A percentile compares a stretch with the other conserved stretches of the same genome.
These are phyloP conservation scores for Madurella fahalii DNA, from an alignment of 2,329 filamentous ascomycete genomes.

Conservation along the genomic window DNA sequence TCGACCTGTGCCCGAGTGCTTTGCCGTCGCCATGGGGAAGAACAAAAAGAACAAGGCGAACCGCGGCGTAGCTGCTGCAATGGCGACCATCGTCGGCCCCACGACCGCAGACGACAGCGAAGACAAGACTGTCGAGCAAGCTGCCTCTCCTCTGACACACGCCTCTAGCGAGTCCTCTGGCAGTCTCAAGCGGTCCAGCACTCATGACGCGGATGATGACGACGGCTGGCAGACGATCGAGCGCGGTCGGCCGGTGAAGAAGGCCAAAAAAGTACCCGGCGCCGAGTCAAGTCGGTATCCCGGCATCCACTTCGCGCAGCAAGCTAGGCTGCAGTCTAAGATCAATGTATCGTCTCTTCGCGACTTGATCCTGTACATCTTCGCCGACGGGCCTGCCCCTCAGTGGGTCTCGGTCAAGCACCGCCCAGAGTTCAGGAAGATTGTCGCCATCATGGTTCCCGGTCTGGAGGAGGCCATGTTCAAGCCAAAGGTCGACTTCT, in stretches of 20 bases:
- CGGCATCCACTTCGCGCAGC: constrained; percentile 53
- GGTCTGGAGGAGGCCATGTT: constrained; percentile 91
- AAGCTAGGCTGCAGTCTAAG: constrained; percentile 56
- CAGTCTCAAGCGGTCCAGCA: constrained; percentile 47
- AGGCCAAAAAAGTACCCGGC: constrained; percentile 58
- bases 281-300: constrained; percentile 56
- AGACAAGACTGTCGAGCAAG: not conserved
- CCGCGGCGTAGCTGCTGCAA: constrained; percentile 11
- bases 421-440: constrained; percentile 65
- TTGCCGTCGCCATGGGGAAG: constrained; percentile 23
- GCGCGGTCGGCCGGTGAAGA: constrained; percentile 49
- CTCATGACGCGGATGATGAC: constrained; percentile 41
- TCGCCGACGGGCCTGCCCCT: constrained; percentile 60
- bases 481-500: constrained; percentile 53
- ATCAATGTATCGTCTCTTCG: constrained; percentile 61
- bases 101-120: constrained; percentile 7
- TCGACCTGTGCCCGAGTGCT: not conserved
- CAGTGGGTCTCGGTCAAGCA: constrained; percentile 63
- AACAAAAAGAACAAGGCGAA: constrained; percentile 25
- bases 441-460: constrained; percentile 87
- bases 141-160: constrained; percentile 13
- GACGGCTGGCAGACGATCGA: constrained; percentile 51
- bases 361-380: constrained; percentile 61
- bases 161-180: constrained; percentile 30
- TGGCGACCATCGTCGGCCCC: constrained; percentile 4